phyloP scores from a whole-genome alignment of 257 asterid species.

The Primulina huaijiensis region DNA sequence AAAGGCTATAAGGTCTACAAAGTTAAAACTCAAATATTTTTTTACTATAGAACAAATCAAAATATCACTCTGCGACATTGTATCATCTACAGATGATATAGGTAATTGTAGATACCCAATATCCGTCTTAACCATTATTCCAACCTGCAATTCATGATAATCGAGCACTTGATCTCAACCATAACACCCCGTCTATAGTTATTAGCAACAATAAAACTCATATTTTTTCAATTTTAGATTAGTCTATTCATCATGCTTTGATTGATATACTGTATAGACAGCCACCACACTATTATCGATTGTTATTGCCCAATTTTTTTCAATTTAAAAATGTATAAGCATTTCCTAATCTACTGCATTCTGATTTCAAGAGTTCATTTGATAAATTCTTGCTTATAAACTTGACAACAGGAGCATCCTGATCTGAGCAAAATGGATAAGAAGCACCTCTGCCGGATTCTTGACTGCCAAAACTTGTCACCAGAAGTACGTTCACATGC shows the following conservation, averaged over 20 bases:
- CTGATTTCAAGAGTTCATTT: background rate
- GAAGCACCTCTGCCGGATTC: constrained; percentile 54
- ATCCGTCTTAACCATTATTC: background rate
- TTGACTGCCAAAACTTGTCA: constrained; percentile 66
- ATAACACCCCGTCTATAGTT: background rate
- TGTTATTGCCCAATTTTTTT: background rate
- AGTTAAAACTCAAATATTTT: background rate
- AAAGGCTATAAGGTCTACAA: background rate
- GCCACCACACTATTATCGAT: too few relatives aligned
- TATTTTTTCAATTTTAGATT: too few relatives aligned
- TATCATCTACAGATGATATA: too few relatives aligned
- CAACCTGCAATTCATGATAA: background rate
- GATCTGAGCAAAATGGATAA: constrained; percentile 59
- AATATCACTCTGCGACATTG: too few relatives aligned
- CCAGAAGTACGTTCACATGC: constrained; percentile 57
- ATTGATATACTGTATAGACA: too few relatives aligned
- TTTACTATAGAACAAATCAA: background rate
- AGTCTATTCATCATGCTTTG: background rate
- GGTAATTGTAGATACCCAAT: background rate
- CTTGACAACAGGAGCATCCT: constrained; percentile 54
- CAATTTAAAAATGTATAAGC: background rate
- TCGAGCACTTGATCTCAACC: background rate
- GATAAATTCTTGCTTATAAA: background rate
- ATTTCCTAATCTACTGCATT: background rate
- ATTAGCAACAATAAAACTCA: background rate